Evolutionary conservation across 139 green algal species (phyloP), one percentile per base, ranked within the genome.

Genomic region (Diplosphaera chodatii): DNA sequence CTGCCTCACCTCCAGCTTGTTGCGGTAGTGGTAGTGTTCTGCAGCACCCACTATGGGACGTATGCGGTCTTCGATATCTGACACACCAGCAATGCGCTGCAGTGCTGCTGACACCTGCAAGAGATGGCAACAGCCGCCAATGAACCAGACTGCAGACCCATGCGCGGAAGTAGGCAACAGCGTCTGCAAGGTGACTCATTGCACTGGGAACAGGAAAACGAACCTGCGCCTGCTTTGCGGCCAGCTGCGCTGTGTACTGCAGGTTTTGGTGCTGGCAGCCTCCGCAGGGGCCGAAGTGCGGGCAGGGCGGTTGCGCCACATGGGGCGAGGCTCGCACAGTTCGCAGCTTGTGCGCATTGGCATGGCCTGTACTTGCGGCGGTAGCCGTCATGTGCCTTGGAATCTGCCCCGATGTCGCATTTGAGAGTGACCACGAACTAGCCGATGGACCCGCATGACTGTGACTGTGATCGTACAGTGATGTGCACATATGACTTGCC

Each of bases 211-310:
- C n/a, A n/a, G n/a, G n/a, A n/a, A n/a, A n/a, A n/a, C n/a, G n/a
- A n/a, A 79, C 80, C 77, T 86, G 82, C 32, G 76, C 75, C 37
- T 85, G 71, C 70, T 97, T 97, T 67, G 79, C 70, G 23, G 13
- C 31, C 62, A 96, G 82, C 83, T 96, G 90, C 23, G 77, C 74
- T 0, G 71, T 68, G 71, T 97, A 97, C 21, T 64, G 29, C 18
- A 97, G 55, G 78, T 73, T 84, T 80, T 97, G 91, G 22, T 90
- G 78, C n/a, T 66, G 80, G 83, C 92, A 97, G 62, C 92, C 92
- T 56, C 92, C 90, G 74, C 91, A 96, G 0, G 70, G 55, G 2
- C 78, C 82, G 69, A 87, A 92, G 72, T 92, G 81, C 32, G 73
- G 71, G 77, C 91, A 97, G 29, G 32, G 74, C 0, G 91, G 73